These are phyloP conservation scores for Podaxis sp. DNA, from an alignment of 768 basidiomycete species.

Conservation along the genomic window DNA sequence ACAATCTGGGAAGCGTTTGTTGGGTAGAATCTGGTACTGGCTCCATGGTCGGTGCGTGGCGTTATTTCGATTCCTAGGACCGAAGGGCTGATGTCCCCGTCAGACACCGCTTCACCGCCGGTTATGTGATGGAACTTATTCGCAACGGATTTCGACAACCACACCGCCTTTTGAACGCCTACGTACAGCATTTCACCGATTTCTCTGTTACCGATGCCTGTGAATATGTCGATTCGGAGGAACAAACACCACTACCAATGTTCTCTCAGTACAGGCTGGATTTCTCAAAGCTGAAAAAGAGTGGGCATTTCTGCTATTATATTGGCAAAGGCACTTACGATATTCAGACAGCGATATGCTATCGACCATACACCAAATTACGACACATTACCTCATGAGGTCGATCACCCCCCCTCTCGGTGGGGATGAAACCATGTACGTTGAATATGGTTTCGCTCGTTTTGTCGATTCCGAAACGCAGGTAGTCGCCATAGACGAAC, in stretches of 20 bases:
- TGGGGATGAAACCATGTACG: slow-evolving; percentile 38
- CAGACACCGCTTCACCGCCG: slow-evolving; percentile 48
- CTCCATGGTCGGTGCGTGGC: slow-evolving; percentile 39
- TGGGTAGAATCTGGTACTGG: slow-evolving; percentile 44
- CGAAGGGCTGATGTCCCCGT: neutral
- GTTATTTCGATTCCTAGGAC: neutral
- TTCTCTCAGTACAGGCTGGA: slow-evolving; percentile 38
- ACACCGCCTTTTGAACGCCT: slow-evolving; percentile 40
- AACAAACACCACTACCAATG: slow-evolving; percentile 26
- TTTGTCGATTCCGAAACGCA: slow-evolving; percentile 40
- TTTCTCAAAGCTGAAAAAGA: slow-evolving; percentile 42
- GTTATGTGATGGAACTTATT: slow-evolving; percentile 41
- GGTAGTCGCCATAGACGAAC: slow-evolving; percentile 41
- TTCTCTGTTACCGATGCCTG: slow-evolving; percentile 39
- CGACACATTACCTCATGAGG: slow-evolving; percentile 42
- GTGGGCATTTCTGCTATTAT: slow-evolving; percentile 23
- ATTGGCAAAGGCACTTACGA: neutral
- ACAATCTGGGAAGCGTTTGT: slow-evolving; percentile 29
- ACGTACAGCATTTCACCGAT: slow-evolving; percentile 39
- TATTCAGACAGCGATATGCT: slow-evolving; percentile 36
- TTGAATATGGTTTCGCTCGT: slow-evolving; percentile 46
- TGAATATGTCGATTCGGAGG: slow-evolving; percentile 30
- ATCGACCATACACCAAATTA: slow-evolving; percentile 36
- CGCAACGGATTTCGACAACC: slow-evolving; percentile 37
- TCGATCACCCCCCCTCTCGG: slow-evolving; percentile 38